Conservation (phyloP, 2,329 filamentous ascomycete genomes). For the Alternaria conjuncta region DNA sequence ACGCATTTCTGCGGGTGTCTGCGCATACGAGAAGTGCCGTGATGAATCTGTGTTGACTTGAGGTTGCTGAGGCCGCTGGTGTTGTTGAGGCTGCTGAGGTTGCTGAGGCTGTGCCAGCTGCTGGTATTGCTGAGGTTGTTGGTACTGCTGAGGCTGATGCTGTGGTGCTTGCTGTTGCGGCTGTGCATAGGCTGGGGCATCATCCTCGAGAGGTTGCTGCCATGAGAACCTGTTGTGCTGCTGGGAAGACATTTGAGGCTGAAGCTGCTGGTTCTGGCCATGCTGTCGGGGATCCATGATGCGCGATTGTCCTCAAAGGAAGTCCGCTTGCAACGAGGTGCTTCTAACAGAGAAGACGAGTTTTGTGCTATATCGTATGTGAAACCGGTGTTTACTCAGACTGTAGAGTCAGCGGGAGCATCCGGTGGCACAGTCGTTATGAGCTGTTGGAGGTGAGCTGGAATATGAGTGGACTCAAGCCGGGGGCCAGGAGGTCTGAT, state of each 20-base stretch:
- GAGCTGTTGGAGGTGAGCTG: constrained; percentile 4
- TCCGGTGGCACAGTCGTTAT: constrained; percentile 5
- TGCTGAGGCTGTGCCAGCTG: constrained; percentile 6
- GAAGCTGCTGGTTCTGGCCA: constrained; percentile 22
- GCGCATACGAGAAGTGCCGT: constrained; percentile 45
- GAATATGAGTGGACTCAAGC: not conserved
- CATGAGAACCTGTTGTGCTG: constrained; percentile 44
- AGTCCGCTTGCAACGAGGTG: not conserved
- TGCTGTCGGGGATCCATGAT: constrained; percentile 35
- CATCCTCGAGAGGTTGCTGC: constrained; percentile 36
- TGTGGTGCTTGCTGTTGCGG: constrained; percentile 5
- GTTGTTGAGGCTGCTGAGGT: not conserved
- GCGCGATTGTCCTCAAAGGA: not conserved
- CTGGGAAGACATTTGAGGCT: constrained; percentile 14
- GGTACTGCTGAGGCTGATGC: constrained; percentile 7
- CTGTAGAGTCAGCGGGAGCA: not conserved
- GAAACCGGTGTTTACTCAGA: not conserved
- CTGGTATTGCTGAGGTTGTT: not conserved
- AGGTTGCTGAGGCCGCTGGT: constrained; percentile 16
- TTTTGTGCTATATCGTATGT: not conserved
- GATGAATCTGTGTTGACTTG: constrained; percentile 25
- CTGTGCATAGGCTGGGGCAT: not conserved
- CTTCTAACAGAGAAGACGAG: not conserved
- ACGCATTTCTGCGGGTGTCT: constrained; percentile 45
- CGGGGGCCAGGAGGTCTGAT: constrained; percentile 39